phyloP scores from a whole-genome alignment of 495 filamentous ascomycete species.

The Aspergillus hancockii region DNA sequence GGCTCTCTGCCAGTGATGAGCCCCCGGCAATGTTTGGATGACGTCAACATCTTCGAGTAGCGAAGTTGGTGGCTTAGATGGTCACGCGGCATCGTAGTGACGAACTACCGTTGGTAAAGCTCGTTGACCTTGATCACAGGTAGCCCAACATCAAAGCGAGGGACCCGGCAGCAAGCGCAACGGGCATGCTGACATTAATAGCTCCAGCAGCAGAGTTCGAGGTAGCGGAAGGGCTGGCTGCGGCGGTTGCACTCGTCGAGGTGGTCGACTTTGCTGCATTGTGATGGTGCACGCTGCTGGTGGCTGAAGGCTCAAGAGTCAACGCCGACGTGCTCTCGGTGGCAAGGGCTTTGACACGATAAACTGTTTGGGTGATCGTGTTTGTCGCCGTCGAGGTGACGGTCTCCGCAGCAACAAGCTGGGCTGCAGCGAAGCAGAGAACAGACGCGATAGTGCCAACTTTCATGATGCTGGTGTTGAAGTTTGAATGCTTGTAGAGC shows the following conservation, averaged over 20 bases:
- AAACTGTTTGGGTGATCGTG: conserved; percentile 38
- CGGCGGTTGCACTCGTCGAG: conserved; percentile 20
- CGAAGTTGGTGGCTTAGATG: not conserved
- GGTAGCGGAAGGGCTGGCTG: conserved; percentile 15
- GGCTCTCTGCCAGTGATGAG: not conserved
- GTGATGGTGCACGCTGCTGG: conserved; percentile 7
- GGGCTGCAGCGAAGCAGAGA: conserved; percentile 38
- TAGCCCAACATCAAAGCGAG: conserved; percentile 41
- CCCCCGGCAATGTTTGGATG: not conserved
- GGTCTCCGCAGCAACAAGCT: conserved; percentile 27
- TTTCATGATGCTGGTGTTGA: conserved; percentile 34
- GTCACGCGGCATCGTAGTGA: no score
- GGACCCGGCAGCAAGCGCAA: conserved; percentile 39
- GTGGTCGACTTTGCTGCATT: conserved; percentile 21
- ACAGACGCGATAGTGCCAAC: conserved; percentile 34
- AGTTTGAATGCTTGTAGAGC: conserved; percentile 1
- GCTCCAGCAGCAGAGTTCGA: conserved; percentile 23
- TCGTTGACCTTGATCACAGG: conserved; percentile 23
- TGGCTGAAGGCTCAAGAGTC: conserved; percentile 8
- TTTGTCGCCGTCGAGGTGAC: conserved; percentile 33
- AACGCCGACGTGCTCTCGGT: conserved; percentile 14
- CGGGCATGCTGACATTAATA: conserved; percentile 30
- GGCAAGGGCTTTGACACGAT: conserved; percentile 33
- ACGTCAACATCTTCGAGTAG: not conserved
- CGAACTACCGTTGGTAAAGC: not conserved